A percentile compares a stretch with the other conserved stretches of the same genome.
phyloP scores from a whole-genome alignment of 1,284 basidiomycete species.

The Phellopilus nigrolimitatus region DNA sequence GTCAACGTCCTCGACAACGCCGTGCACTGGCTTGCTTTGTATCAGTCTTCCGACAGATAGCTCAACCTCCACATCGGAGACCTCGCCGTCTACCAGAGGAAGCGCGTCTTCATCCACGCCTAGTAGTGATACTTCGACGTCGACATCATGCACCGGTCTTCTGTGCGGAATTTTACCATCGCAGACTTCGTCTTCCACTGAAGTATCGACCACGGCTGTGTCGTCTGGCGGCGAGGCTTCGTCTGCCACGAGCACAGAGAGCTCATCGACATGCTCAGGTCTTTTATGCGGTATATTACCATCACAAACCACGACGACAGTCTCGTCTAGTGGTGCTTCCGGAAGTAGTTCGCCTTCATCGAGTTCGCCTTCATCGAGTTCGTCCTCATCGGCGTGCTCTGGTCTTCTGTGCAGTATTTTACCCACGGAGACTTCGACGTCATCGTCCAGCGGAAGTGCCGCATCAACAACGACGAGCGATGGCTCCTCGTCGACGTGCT shows the following conservation, averaged over 20 bases:
- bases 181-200: not conserved
- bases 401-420: not conserved
- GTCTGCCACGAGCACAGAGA: not conserved
- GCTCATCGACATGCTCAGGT: not conserved
- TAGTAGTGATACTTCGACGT: not conserved
- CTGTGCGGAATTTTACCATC: not conserved
- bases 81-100: not conserved
- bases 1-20: not conserved
- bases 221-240: not conserved
- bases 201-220: too few relatives aligned
- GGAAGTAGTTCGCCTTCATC: not conserved
- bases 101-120: not conserved
- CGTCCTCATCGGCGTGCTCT: not conserved
- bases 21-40: not conserved
- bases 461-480: not conserved
- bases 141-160: not conserved
- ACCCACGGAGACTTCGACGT: not conserved
- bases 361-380: not conserved
- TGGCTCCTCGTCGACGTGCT: conserved; percentile 10
- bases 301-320: not conserved
- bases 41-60: too few relatives aligned
- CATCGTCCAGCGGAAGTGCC: not conserved
- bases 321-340: not conserved
- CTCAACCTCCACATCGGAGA: too few relatives aligned
- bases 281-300: conserved; percentile 3